Evolutionary conservation across 441 rosid genomes (phyloP).

Genomic region (Adansonia madagascariensis): DNA sequence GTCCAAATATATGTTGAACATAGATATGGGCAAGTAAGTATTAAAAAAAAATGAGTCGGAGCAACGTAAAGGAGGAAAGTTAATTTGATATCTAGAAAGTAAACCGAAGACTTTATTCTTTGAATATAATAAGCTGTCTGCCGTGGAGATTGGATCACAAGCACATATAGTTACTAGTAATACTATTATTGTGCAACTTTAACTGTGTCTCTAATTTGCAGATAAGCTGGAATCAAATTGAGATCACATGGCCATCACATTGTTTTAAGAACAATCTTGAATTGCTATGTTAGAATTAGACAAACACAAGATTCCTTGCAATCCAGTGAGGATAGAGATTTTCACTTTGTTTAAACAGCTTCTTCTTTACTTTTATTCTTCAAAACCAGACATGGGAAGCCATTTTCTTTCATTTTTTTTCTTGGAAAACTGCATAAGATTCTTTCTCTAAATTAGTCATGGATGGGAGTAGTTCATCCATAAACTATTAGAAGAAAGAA

Average conservation of each 20-base stretch:
- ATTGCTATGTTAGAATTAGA: slow-evolving; percentile 9
- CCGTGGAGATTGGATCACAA: slow-evolving; percentile 29
- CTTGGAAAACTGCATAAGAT: slow-evolving; percentile 20
- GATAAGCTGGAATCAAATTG: slow-evolving; percentile 38
- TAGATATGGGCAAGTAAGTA: too few relatives aligned
- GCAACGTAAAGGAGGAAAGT: background rate
- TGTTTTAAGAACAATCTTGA: slow-evolving; percentile 21
- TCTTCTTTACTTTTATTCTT: background rate
- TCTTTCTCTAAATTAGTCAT: slow-evolving; percentile 20
- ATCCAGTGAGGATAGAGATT: slow-evolving; percentile 19
- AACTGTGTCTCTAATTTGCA: slow-evolving; percentile 4
- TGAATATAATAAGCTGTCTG: slow-evolving; percentile 21
- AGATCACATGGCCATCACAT: slow-evolving; percentile 38
- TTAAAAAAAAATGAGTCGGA: too few relatives aligned
- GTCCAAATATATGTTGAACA: too few relatives aligned
- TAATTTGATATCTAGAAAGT: slow-evolving; percentile 10
- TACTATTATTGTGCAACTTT: slow-evolving; percentile 20
- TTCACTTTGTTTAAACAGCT: slow-evolving; percentile 19
- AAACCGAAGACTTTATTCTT: slow-evolving; percentile 18
- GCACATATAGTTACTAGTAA: background rate
- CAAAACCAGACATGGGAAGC: slow-evolving; percentile 26
- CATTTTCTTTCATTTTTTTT: background rate
- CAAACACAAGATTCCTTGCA: slow-evolving; percentile 30
- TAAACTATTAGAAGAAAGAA: slow-evolving; percentile 14
- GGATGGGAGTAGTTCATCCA: slow-evolving; percentile 6